phyloP scores from a whole-genome alignment of 2,329 filamentous ascomycete genomes.

The Pseudohalonectria lignicola region DNA sequence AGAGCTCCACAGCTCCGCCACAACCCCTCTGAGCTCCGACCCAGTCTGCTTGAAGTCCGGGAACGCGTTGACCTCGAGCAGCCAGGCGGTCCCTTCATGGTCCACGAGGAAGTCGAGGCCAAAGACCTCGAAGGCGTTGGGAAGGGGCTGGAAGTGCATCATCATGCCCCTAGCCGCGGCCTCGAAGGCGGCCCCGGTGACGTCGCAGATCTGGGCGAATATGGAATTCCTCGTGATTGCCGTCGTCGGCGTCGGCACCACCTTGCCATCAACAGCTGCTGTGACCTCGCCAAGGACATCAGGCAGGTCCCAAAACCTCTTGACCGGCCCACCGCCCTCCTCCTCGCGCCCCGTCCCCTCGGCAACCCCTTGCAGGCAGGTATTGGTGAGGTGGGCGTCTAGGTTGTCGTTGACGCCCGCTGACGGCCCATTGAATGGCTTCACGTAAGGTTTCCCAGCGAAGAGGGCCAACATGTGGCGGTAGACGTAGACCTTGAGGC shows the following conservation, averaged over 20 bases:
- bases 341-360: conserved; percentile 16
- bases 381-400: conserved; percentile 82
- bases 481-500: conserved; percentile 77
- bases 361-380: conserved; percentile 65
- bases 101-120: conserved; percentile 87
- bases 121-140: conserved; percentile 85
- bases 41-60: conserved; percentile 94
- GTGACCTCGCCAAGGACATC: conserved; percentile 14
- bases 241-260: neutral
- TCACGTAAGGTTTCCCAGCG: conserved; percentile 59
- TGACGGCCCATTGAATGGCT: conserved; percentile 51
- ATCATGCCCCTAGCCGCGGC: conserved; percentile 75
- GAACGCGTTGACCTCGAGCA: conserved; percentile 92
- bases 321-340: conserved; percentile 4
- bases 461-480: conserved; percentile 88
- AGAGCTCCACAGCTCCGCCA: conserved; percentile 66
- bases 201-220: conserved; percentile 60
- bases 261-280: conserved; percentile 20
- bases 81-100: conserved; percentile 48
- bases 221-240: conserved; percentile 37
- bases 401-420: conserved; percentile 42
- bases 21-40: conserved; percentile 55
- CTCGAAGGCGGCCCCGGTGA: conserved; percentile 73
- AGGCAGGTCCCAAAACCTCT: conserved; percentile 56
- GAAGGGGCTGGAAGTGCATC: conserved; percentile 82